Evolutionary conservation across 2,329 filamentous ascomycete species (phyloP), one percentile per base, ranked within the genome.

Genomic region (Ophiostoma fasciatum): DNA sequence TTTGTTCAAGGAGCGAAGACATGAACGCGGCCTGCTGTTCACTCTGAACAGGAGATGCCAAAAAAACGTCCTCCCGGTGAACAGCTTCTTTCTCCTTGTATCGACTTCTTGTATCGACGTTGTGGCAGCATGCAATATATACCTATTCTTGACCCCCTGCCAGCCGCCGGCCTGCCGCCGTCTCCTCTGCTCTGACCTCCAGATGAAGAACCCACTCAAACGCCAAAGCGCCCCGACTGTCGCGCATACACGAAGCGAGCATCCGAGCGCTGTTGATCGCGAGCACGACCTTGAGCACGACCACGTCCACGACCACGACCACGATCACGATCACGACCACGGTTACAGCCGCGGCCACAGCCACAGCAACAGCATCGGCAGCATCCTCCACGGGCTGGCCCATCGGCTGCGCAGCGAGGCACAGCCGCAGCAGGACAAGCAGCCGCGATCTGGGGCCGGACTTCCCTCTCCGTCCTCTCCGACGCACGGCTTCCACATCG

Each of bases 181-280:
- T 5, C 10, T 32, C 18, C 7, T 4, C 5, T 27, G n/a, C 17
- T 17, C 18, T 19, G 12, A n/a, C n/a, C 13, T 13, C 4, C 12
- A 28, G 18, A 43, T 43, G 41, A 43, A 37, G 20, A 38, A 36
- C 19, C 32, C 34, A 29, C 41, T 39, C 19, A 42, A 39, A 14
- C 39, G 35, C 14, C 13, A 31, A 17, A n/a, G n/a, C n/a, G n/a
- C n/a, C n/a, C n/a, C n/a, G n/a, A n/a, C n/a, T n/a, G n/a, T n/a
- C n/a, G n/a, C n/a, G n/a, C n/a, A n/a, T n/a, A n/a, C n/a, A n/a
- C n/a, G n/a, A n/a, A n/a, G n/a, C n/a, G n/a, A n/a, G n/a, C n/a
- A n/a, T n/a, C n/a, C n/a, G n/a, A n/a, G n/a, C n/a, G n/a, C n/a
- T n/a, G n/a, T n/a, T n/a, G n/a, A n/a, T n/a, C n/a, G n/a, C n/a